phyloP scores from a whole-genome alignment of 1,284 basidiomycete species.

The Cutaneotrichosporon spelunceum region DNA sequence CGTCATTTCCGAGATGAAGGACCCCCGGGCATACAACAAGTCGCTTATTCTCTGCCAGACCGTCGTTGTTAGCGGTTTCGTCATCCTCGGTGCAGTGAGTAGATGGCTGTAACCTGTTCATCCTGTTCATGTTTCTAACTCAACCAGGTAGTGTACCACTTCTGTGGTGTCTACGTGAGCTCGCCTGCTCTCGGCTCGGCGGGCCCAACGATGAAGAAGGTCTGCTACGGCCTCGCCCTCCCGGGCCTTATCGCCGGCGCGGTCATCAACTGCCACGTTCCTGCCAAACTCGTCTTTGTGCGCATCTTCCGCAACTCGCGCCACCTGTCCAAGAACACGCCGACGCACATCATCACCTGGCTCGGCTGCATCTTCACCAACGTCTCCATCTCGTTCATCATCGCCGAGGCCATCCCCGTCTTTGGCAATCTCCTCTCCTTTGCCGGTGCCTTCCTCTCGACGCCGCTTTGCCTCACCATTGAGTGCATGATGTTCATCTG shows the following conservation, averaged over 20 bases:
- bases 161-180: conserved; percentile 14
- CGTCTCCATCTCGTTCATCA: conserved; percentile 17
- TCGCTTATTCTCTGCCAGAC: conserved; percentile 31
- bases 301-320: conserved; percentile 59
- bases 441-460: conserved; percentile 29
- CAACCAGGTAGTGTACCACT: conserved; percentile 24
- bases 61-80: conserved; percentile 28
- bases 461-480: conserved; percentile 18
- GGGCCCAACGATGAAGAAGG: conserved; percentile 43
- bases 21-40: conserved; percentile 34
- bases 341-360: conserved; percentile 48
- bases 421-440: conserved; percentile 31
- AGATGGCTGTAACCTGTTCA: too few species aligned
- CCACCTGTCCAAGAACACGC: conserved; percentile 61
- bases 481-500: conserved; percentile 37
- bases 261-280: conserved; percentile 42
- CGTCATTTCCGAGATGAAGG: conserved; percentile 44
- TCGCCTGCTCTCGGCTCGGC: conserved; percentile 47
- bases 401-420: conserved; percentile 28
- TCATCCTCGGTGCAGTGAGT: conserved; percentile 7
- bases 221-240: conserved; percentile 44
- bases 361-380: conserved; percentile 53
- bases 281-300: conserved; percentile 63
- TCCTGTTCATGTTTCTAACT: too few species aligned
- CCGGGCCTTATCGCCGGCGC: conserved; percentile 38